phyloP scores from a whole-genome alignment of 176 grass and related monocot genomes.

The Oryza punctata region DNA sequence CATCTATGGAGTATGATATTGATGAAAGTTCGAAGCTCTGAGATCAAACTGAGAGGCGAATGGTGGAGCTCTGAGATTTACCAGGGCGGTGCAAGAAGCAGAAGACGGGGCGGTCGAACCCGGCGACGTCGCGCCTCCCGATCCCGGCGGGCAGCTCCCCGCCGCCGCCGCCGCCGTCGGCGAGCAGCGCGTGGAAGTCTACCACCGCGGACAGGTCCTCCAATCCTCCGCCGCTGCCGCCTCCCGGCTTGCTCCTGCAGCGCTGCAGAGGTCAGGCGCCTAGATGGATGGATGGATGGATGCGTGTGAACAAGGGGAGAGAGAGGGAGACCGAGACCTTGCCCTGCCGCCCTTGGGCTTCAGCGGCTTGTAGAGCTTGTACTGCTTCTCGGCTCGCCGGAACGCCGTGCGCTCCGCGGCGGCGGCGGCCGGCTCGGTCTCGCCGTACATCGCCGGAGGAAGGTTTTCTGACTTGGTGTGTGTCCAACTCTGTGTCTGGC shows the following conservation, averaged over 20 bases:
- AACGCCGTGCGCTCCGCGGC: slow-evolving; percentile 74
- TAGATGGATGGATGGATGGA: too few species aligned
- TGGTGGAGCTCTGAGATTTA: background rate
- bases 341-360: slow-evolving; percentile 51
- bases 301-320: background rate
- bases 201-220: slow-evolving; percentile 49
- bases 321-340: background rate
- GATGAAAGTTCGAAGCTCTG: background rate
- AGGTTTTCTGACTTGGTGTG: background rate
- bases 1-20: background rate
- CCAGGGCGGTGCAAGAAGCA: slow-evolving; percentile 61
- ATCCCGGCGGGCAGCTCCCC: slow-evolving; percentile 41
- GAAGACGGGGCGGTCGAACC: slow-evolving; percentile 68
- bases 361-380: slow-evolving; percentile 75
- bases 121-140: slow-evolving; percentile 36
- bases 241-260: slow-evolving; percentile 1
- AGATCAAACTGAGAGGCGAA: background rate
- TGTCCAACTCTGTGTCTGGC: background rate
- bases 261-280: background rate
- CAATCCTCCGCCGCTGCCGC: background rate
- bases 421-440: slow-evolving; percentile 29
- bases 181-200: slow-evolving; percentile 60
- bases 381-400: slow-evolving; percentile 78
- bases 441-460: slow-evolving; percentile 55
- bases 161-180: slow-evolving; percentile 8